Conservation (phyloP, 2,329 filamentous ascomycete species). For the Talaromyces sp. region DNA sequence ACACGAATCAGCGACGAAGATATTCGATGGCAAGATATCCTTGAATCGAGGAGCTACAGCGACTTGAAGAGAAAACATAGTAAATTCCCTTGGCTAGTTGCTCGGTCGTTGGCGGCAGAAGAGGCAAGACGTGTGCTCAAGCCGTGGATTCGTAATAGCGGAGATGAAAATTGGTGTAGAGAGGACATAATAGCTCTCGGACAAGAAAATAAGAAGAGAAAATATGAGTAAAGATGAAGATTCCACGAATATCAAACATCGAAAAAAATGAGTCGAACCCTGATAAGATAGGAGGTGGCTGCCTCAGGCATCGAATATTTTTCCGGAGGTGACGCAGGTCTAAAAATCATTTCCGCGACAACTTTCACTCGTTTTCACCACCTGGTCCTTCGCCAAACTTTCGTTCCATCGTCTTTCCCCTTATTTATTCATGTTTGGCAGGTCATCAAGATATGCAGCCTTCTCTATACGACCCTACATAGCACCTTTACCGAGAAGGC, state of each 20-base stretch:
- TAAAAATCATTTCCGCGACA: neutral
- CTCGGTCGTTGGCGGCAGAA: conserved; percentile 25
- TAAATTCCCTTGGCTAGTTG: conserved; percentile 13
- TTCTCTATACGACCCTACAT: conserved; percentile 12
- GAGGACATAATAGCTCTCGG: conserved; percentile 3
- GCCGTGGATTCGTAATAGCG: conserved; percentile 35
- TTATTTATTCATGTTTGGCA: conserved; percentile 12
- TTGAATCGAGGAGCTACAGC: conserved; percentile 24
- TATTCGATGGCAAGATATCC: neutral
- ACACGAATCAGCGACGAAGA: neutral
- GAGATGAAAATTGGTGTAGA: conserved; percentile 36
- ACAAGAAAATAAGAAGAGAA: conserved; percentile 3
- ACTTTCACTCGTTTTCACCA: neutral
- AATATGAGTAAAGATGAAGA: neutral
- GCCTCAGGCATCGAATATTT: conserved; percentile 10
- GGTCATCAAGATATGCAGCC: conserved; percentile 14
- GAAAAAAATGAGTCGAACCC: too few relatives aligned
- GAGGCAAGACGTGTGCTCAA: conserved; percentile 30
- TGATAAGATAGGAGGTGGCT: neutral
- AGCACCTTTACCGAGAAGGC: conserved; percentile 5
- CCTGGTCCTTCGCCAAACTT: neutral
- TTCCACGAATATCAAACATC: neutral
- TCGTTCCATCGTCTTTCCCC: neutral
- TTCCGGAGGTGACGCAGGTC: conserved; percentile 1
- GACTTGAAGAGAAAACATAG: conserved; percentile 25